Conservation (phyloP, 2,329 filamentous ascomycete genomes). For the Alternaria gansuensis region DNA sequence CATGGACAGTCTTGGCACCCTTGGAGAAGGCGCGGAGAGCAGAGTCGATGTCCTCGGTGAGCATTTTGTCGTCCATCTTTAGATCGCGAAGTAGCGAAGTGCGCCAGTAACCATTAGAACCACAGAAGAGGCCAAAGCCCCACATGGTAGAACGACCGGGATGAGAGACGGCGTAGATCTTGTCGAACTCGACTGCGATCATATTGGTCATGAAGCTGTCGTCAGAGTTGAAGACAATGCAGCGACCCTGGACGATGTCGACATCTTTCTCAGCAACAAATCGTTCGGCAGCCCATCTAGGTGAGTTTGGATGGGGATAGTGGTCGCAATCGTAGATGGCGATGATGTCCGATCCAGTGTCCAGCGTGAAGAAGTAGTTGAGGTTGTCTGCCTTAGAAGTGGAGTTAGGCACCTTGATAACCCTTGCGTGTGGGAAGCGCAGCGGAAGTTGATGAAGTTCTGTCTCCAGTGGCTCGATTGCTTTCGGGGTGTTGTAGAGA, state of each 20-base stretch:
- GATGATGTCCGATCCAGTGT: constrained; percentile 58
- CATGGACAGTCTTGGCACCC: constrained; percentile 58
- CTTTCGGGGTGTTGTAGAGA: constrained; percentile 60
- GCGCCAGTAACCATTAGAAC: constrained; percentile 61
- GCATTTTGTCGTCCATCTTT: constrained; percentile 61
- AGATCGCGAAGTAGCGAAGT: constrained; percentile 56
- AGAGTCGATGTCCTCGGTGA: constrained; percentile 62
- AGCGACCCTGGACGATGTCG: constrained; percentile 61
- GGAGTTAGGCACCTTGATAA: constrained; percentile 60
- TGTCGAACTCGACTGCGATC: constrained; percentile 62
- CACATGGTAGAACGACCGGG: constrained; percentile 59
- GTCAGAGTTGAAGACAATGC: constrained; percentile 59
- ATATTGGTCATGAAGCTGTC: constrained; percentile 57
- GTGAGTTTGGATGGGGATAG: constrained; percentile 60
- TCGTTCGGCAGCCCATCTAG: constrained; percentile 60
- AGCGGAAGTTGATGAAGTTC: constrained; percentile 53
- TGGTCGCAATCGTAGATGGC: constrained; percentile 63
- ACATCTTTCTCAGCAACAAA: constrained; percentile 55
- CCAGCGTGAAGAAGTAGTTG: constrained; percentile 59
- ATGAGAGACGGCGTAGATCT: constrained; percentile 62
- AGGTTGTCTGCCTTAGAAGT: constrained; percentile 62
- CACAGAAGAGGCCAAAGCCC: constrained; percentile 61
- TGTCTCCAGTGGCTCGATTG: constrained; percentile 58
- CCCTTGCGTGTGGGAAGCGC: constrained; percentile 54
- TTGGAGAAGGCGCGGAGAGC: constrained; percentile 57